Percentiles rank a stretch among this genome's conserved stretches.
phyloP scores from a whole-genome alignment of 2,329 filamentous ascomycete genomes.

The Plenodomus lindquistii region DNA sequence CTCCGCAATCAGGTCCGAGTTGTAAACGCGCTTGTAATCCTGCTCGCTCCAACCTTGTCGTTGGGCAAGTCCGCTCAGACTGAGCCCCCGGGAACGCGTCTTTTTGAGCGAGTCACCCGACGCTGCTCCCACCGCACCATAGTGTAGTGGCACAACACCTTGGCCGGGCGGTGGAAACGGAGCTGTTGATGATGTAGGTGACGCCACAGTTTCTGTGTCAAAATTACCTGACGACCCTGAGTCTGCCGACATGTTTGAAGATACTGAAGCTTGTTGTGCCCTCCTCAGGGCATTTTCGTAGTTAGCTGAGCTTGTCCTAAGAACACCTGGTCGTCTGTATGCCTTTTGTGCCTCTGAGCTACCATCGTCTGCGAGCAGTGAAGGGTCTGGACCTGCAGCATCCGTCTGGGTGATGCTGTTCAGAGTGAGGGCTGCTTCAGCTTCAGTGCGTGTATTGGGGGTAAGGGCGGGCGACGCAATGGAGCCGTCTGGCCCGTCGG shows the following conservation, averaged over 20 bases:
- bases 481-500: conserved; percentile 20
- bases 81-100: conserved; percentile 33
- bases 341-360: conserved; percentile 32
- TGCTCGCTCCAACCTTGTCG: conserved; percentile 42
- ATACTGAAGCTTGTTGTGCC: conserved; percentile 26
- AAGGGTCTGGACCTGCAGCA: conserved; percentile 38
- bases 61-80: conserved; percentile 32
- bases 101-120: conserved; percentile 36
- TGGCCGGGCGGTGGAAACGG: conserved; percentile 35
- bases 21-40: conserved; percentile 40
- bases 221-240: conserved; percentile 14
- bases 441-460: conserved; percentile 41
- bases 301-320: conserved; percentile 35
- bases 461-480: conserved; percentile 41
- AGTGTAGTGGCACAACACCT: conserved; percentile 39
- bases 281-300: conserved; percentile 34
- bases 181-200: conserved; percentile 15
- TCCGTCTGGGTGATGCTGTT: conserved; percentile 41
- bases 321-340: conserved; percentile 29
- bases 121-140: conserved; percentile 24
- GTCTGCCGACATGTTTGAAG: conserved; percentile 27
- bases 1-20: conserved; percentile 25
- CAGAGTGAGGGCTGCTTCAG: conserved; percentile 36
- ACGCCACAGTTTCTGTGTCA: conserved; percentile 15
- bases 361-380: conserved; percentile 9